These are phyloP conservation scores for Sequoiadendron giganteum DNA, from an alignment of 75 land plant species.

Conservation along the genomic window DNA sequence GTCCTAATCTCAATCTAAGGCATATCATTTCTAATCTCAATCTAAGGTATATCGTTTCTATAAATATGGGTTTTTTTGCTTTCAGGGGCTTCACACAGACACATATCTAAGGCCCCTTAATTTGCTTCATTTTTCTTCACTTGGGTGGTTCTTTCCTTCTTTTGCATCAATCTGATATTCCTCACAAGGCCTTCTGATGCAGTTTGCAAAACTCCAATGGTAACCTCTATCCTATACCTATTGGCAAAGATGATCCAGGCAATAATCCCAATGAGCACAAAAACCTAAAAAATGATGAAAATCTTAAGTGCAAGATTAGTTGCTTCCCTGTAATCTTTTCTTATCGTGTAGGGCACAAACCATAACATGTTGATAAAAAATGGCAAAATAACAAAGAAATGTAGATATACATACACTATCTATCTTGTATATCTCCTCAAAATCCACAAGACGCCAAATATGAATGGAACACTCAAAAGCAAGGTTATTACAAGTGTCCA, in stretches of 20 bases:
- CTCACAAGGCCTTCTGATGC: constrained; percentile 59
- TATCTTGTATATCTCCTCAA: constrained; percentile 72
- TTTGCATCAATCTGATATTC: constrained; percentile 65
- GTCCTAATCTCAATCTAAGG: no score
- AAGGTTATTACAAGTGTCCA: constrained; percentile 68
- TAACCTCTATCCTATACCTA: constrained; percentile 80
- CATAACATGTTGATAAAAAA: constrained; percentile 73
- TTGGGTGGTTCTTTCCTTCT: no score
- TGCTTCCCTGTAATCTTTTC: constrained; percentile 49
- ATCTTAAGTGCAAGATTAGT: constrained; percentile 61
- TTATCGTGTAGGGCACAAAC: constrained; percentile 76
- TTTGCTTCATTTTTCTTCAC: no score
- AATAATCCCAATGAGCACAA: constrained; percentile 62
- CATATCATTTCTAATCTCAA: no score
- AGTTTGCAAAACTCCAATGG: constrained; percentile 60
- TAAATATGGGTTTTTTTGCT: no score
- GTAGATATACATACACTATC: constrained; percentile 75
- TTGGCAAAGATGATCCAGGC: constrained; percentile 80
- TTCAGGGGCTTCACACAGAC: no score
- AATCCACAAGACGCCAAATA: constrained; percentile 46
- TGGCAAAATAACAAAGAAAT: constrained; percentile 74
- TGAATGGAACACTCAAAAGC: constrained; percentile 57
- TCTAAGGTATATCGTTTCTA: no score
- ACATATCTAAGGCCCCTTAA: no score
- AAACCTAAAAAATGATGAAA: constrained; percentile 60